These are phyloP conservation scores for Fusarium austroafricanum DNA, from an alignment of 2,329 filamentous ascomycete species.

Conservation along the genomic window DNA sequence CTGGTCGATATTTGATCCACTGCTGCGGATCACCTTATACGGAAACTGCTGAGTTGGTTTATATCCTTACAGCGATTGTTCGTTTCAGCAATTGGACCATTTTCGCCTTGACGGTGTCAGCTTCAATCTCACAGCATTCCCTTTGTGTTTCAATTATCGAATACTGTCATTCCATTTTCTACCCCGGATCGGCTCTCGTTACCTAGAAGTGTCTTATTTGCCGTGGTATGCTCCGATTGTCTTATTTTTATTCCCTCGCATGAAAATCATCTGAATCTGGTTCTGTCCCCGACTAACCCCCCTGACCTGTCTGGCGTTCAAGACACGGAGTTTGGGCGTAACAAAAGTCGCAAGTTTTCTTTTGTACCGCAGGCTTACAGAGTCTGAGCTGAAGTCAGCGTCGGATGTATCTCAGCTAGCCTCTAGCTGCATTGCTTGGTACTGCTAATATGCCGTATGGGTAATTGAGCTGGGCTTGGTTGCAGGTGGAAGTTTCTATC, in stretches of 20 bases:
- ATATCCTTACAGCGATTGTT: slow-evolving; percentile 14
- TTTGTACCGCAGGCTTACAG: slow-evolving; percentile 4
- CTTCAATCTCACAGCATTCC: slow-evolving; percentile 42
- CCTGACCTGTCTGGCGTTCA: slow-evolving; percentile 25
- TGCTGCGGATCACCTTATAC: slow-evolving; percentile 16
- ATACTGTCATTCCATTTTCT: slow-evolving; percentile 37
- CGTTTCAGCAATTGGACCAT: slow-evolving; percentile 20
- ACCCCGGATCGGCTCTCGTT: slow-evolving; percentile 37
- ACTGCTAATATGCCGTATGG: slow-evolving; percentile 17
- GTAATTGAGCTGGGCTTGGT: slow-evolving; percentile 8
- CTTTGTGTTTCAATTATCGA: slow-evolving; percentile 44
- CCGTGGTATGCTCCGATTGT: slow-evolving; percentile 45
- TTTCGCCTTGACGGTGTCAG: slow-evolving; percentile 23
- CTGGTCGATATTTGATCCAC: slow-evolving; percentile 37
- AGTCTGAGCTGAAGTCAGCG: slow-evolving; percentile 39
- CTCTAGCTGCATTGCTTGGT: slow-evolving; percentile 4
- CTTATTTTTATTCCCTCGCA: slow-evolving; percentile 36
- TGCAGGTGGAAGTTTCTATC: slow-evolving; percentile 17
- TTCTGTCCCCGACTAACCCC: slow-evolving; percentile 32
- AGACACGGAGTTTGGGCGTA: slow-evolving; percentile 27
- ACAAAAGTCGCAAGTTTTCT: slow-evolving; percentile 31
- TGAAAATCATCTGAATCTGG: slow-evolving; percentile 40
- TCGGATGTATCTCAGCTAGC: slow-evolving; percentile 19
- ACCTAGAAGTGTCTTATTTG: slow-evolving; percentile 43
- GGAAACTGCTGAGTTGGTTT: slow-evolving; percentile 24